Conservation (phyloP, 2,329 filamentous ascomycete species). For the Verticillium albo-atrum region DNA sequence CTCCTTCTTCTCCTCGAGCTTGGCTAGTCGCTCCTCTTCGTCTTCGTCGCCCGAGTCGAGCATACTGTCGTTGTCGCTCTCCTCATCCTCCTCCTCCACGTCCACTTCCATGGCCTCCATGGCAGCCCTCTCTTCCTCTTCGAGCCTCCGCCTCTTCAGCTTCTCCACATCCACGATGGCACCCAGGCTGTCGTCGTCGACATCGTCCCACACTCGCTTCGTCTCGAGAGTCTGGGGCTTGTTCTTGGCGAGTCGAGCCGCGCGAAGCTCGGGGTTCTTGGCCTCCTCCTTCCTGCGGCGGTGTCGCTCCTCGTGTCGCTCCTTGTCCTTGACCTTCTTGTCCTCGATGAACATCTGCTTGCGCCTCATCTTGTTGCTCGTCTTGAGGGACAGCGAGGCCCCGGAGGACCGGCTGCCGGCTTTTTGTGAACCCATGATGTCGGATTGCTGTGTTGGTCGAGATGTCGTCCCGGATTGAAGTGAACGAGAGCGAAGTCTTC, state of each 20-base stretch:
- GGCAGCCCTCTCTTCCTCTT: constrained; percentile 46
- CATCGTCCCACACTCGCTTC: constrained; percentile 87
- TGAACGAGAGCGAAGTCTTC: background rate
- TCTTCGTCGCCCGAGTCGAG: constrained; percentile 60
- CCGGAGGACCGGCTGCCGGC: constrained; percentile 15
- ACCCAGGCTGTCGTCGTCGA: constrained; percentile 54
- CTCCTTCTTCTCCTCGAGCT: constrained; percentile 36
- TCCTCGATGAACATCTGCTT: constrained; percentile 73
- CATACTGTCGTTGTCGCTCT: constrained; percentile 69
- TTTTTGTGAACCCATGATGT: constrained; percentile 11
- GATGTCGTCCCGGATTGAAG: background rate
- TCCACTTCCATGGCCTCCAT: constrained; percentile 36
- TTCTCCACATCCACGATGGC: constrained; percentile 54
- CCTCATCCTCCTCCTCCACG: constrained; percentile 42
- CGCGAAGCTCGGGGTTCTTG: constrained; percentile 71
- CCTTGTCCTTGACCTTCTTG: constrained; percentile 71
- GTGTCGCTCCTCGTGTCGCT: constrained; percentile 72
- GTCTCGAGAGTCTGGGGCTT: constrained; percentile 77
- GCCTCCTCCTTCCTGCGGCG: constrained; percentile 79
- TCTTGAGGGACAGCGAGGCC: constrained; percentile 34
- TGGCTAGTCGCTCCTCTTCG: constrained; percentile 40
- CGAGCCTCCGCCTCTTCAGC: constrained; percentile 52
- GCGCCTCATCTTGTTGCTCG: constrained; percentile 75
- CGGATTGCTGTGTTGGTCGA: background rate
- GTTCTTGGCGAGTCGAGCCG: constrained; percentile 71